Evolutionary conservation across 2,329 filamentous ascomycete species (phyloP).

Genomic region (Xylariaceae sp.): DNA sequence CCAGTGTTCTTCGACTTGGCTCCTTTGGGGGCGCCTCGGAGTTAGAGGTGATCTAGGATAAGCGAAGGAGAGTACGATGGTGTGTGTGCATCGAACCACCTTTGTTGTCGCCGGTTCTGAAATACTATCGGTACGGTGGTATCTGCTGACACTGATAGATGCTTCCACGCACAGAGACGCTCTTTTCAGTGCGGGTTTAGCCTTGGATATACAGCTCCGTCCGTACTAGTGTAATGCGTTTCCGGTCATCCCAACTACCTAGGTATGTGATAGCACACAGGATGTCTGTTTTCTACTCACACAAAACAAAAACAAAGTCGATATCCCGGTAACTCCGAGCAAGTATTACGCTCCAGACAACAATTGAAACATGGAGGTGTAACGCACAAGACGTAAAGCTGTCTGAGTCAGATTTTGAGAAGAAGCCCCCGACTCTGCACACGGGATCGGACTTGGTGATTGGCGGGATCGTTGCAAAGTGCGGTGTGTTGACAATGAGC

Average conservation of each 20-base stretch:
- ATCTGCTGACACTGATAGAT: no score
- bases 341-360: background rate
- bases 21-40: no score
- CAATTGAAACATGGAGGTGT: background rate
- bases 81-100: no score
- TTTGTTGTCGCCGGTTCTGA: no score
- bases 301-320: background rate
- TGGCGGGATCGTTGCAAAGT: constrained; percentile 14
- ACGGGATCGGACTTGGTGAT: constrained; percentile 3
- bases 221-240: no score
- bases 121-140: no score
- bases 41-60: no score
- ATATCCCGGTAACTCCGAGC: background rate
- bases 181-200: no score
- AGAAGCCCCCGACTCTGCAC: constrained; percentile 3
- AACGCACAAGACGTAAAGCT: background rate
- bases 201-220: no score
- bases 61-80: no score
- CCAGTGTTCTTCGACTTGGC: background rate
- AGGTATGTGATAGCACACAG: background rate
- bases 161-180: no score
- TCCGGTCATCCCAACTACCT: no score
- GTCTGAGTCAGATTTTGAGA: constrained; percentile 18
- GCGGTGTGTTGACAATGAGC: constrained; percentile 14
- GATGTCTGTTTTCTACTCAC: background rate